Evolutionary conservation across 805 yeast genomes (phyloP).

Genomic region (Scheffersomyces coipomensis): DNA sequence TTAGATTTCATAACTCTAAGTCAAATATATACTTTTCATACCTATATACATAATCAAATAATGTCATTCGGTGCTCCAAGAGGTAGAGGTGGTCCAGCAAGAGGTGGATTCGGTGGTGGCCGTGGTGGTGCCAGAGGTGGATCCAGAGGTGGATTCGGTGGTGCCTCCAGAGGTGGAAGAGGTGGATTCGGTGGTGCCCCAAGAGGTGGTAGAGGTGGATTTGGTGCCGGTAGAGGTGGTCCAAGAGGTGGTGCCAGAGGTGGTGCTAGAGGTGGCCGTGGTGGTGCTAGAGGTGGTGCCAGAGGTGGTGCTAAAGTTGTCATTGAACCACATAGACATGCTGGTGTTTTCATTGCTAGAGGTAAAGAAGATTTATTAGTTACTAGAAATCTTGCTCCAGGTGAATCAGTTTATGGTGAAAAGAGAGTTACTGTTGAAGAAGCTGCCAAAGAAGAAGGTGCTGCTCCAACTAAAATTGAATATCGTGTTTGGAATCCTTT

Average conservation of each 20-base stretch:
- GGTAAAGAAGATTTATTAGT: conserved; percentile 98
- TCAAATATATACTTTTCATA: conserved; percentile 1
- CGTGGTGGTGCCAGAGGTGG: conserved; percentile 48
- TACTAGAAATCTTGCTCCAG: conserved; percentile 96
- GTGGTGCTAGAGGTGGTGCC: conserved; percentile 81
- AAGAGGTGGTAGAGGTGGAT: conserved; percentile 29
- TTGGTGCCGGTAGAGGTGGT: conserved; percentile 35
- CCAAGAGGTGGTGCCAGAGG: conserved; percentile 44
- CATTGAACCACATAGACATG: conserved; percentile 98
- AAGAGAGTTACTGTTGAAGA: conserved; percentile 93
- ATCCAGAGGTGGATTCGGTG: conserved; percentile 43
- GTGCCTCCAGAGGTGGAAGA: conserved; percentile 59
- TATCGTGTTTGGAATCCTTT: conserved; percentile 99
- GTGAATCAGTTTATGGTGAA: conserved; percentile 98
- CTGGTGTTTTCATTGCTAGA: conserved; percentile 98
- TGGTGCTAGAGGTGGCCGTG: conserved; percentile 56
- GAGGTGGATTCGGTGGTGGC: conserved; percentile 56
- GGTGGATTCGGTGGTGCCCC: conserved; percentile 52
- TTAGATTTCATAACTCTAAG: not conserved
- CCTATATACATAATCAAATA: conserved; percentile 11
- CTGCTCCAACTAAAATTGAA: conserved; percentile 90
- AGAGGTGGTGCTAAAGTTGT: conserved; percentile 93
- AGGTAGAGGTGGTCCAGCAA: conserved; percentile 51
- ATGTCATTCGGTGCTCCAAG: conserved; percentile 79
- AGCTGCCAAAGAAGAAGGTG: conserved; percentile 84